Percentiles rank a stretch among this genome's conserved stretches.
Conservation (phyloP, 192 early-diverging fungal species). For the Phycomyces blakesleeanus region DNA sequence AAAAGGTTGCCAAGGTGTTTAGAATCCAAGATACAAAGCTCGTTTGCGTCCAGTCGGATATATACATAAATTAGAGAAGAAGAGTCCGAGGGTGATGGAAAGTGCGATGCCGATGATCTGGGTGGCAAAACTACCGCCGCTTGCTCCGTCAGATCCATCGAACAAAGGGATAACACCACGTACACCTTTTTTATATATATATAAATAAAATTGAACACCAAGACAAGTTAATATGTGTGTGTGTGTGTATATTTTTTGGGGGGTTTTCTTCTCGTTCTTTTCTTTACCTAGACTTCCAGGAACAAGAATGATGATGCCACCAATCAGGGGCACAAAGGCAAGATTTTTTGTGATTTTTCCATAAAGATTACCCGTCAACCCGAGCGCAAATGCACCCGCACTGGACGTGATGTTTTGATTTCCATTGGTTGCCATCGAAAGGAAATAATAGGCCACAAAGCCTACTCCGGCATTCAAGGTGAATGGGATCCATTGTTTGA, state of each 20-base stretch:
- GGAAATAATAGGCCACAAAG: conserved; percentile 63
- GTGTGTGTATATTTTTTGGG: not conserved
- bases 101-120: conserved; percentile 57
- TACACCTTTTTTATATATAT: conserved; percentile 16
- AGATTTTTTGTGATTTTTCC: conserved; percentile 67
- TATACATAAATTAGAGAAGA: conserved; percentile 60
- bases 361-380: conserved; percentile 73
- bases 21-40: conserved; percentile 46
- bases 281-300: conserved; percentile 71
- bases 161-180: conserved; percentile 29
- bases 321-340: conserved; percentile 76
- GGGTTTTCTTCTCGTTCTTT: not conserved
- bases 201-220: not conserved
- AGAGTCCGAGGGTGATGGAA: conserved; percentile 67
- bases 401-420: conserved; percentile 52
- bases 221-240: no score
- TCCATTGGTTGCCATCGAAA: conserved; percentile 47
- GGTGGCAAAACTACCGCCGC: conserved; percentile 37
- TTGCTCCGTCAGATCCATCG: conserved; percentile 12
- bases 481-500: conserved; percentile 71
- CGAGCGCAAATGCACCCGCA: conserved; percentile 74
- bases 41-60: conserved; percentile 48
- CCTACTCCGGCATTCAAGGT: conserved; percentile 58
- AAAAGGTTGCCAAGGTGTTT: conserved; percentile 5
- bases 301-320: conserved; percentile 77